Percentiles rank a stretch among this genome's conserved stretches.
Conservation (phyloP, 2,329 filamentous ascomycete genomes). For the Cytospora chrysosperma region DNA sequence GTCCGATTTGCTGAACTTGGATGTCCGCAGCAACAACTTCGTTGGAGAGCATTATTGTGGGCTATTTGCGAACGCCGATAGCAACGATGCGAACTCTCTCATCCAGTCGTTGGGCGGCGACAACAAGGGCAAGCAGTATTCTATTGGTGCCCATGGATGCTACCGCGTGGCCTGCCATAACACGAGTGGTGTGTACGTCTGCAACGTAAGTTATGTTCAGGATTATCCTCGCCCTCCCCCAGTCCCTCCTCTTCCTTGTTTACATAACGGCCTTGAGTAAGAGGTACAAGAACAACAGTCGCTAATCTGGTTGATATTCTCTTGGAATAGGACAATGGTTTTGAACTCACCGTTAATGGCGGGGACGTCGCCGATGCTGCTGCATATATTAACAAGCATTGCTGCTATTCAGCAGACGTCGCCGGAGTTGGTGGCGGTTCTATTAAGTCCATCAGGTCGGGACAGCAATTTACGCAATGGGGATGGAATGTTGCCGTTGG, state of each 20-base stretch:
- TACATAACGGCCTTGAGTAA: neutral
- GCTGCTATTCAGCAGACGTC: neutral
- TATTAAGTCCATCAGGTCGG: neutral
- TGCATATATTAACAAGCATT: neutral
- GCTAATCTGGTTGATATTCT: too few relatives aligned
- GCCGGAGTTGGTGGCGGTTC: neutral
- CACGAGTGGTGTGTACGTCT: constrained; percentile 18
- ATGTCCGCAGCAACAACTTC: neutral
- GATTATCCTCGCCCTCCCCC: neutral
- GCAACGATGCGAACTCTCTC: neutral
- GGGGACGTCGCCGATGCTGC: neutral
- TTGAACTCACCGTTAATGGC: constrained; percentile 1
- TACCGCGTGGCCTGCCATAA: constrained; percentile 17
- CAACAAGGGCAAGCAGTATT: neutral
- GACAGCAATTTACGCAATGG: constrained; percentile 23
- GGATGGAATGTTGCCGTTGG: constrained; percentile 12
- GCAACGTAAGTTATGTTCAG: constrained; percentile 12
- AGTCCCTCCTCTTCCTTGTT: too few relatives aligned
- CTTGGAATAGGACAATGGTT: constrained; percentile 1
- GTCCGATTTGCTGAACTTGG: too few relatives aligned
- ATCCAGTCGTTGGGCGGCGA: neutral
- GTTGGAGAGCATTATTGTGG: constrained; percentile 6
- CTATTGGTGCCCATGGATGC: constrained; percentile 2
- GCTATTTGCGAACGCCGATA: constrained; percentile 8
- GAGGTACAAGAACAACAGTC: neutral